Conservation (phyloP, 139 green algal genomes). For the Chlamydomonas incerta region DNA sequence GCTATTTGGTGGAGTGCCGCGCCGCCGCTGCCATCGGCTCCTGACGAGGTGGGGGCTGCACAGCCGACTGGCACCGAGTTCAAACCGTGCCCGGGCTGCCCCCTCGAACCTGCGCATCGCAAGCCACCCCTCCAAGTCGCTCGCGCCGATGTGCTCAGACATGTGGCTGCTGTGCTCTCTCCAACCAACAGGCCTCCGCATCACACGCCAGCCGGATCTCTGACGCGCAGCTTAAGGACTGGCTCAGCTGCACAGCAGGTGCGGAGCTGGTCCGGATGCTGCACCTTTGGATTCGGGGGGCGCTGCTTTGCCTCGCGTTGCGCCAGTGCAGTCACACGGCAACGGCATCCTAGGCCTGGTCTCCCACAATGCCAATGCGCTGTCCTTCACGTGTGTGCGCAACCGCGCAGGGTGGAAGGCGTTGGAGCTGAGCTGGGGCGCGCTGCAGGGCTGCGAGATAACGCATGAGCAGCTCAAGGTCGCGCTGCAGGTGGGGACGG, state of each 20-base stretch:
- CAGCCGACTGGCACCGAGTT: no score
- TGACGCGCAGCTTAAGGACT: constrained; percentile 29
- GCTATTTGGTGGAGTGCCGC: constrained; percentile 30
- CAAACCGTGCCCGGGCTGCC: no score
- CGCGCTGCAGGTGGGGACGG: constrained; percentile 19
- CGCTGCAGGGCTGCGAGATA: constrained; percentile 17
- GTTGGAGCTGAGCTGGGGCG: constrained; percentile 36
- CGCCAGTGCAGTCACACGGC: not conserved
- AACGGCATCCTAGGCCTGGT: not conserved
- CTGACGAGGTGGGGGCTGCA: not conserved
- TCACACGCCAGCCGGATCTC: constrained; percentile 3
- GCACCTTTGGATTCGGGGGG: no score
- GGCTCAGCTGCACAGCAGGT: constrained; percentile 36
- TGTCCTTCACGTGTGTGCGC: not conserved
- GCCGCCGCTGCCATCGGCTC: not conserved
- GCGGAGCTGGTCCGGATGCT: not conserved
- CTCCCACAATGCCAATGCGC: not conserved
- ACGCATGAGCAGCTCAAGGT: constrained; percentile 18
- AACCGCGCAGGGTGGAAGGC: constrained; percentile 31
- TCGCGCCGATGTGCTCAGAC: no score
- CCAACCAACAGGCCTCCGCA: not conserved
- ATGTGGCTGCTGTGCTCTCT: no score
- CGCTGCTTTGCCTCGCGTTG: no score
- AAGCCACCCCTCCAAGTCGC: no score
- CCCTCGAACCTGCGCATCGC: no score